A percentile compares a stretch with the other conserved stretches of the same genome.
phyloP scores from a whole-genome alignment of 441 rosid species.

The Pelargonium citronellum region DNA sequence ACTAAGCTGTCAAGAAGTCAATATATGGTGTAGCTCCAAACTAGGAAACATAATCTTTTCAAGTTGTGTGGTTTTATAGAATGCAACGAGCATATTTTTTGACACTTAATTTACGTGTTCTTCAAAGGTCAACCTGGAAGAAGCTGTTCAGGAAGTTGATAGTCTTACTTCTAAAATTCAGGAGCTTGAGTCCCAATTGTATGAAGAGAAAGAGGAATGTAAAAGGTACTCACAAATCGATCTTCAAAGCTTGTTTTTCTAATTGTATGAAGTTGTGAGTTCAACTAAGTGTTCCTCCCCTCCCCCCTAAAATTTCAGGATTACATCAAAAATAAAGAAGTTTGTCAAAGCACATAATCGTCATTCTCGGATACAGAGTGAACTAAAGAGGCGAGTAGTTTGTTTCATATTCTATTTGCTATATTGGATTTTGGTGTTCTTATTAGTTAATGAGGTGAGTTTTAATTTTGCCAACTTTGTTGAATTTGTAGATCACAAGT shows the following conservation, averaged over 20 bases:
- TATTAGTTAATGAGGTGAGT: not conserved
- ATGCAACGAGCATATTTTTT: conserved; percentile 1
- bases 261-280: not conserved
- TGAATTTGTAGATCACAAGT: conserved; percentile 58
- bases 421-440: conserved; percentile 2
- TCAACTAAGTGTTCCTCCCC: conserved; percentile 13
- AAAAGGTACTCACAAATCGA: conserved; percentile 43
- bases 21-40: not conserved
- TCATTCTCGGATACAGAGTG: conserved; percentile 53
- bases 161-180: conserved; percentile 55
- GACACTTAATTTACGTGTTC: conserved; percentile 21
- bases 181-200: conserved; percentile 67
- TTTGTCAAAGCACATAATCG: conserved; percentile 64
- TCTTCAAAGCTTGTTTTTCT: conserved; percentile 6
- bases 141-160: conserved; percentile 64
- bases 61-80: too few relatives aligned
- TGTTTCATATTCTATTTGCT: conserved; percentile 14
- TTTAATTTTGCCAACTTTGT: conserved; percentile 18
- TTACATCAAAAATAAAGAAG: conserved; percentile 64
- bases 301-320: conserved; percentile 41
- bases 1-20: not conserved
- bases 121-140: conserved; percentile 45
- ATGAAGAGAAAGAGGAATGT: conserved; percentile 64
- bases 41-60: not conserved
- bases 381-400: conserved; percentile 55